Base-by-base conservation (phyloP, 441 rosid species). In the Gossypium schwendimanii region DNA sequence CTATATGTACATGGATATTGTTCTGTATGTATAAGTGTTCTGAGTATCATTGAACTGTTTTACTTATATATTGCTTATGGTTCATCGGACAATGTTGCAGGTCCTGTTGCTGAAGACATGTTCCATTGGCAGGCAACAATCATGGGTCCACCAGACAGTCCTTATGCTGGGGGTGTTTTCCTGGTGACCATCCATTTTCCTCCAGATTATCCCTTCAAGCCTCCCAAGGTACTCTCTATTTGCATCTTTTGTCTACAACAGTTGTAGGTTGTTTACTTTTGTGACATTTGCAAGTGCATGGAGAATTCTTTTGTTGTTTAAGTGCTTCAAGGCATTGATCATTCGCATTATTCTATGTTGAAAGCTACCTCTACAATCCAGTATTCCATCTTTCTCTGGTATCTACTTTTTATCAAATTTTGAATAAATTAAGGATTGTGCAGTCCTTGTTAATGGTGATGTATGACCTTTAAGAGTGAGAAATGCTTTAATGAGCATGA, bases 111-210 rank as follows among this genome's bases (percentile, higher is more conserved):
- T 0, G 96, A 91, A 82, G 96, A 91, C 87, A 85, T 91, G 94
- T 91, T 91, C 58, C 96, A 90, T 75, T 90, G 96, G 96, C 96
- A 90, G 76, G 96, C 96, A 20, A 91, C 96, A 8, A 91, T 91
- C 60, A 91, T 91, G 96, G 96, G 96, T 73, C 96, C 96, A 60
- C 76, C 92, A 12, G 96, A 91, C 36, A 91, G 96, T 74, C 96
- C 94, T 54, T 91, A 91, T 70, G 77, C 96, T 4, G 96, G 96
- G 2, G 96, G 96, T 65, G 96, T 91, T 74, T 91, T 91, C 67
- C 86, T 91, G 39, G 96, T 88, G 20, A 88, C 91, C 2, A 90
- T 90, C 52, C 96, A 90, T 79, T 90, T 90, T 31, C 96, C 96
- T 66, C 93, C 96, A 11, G 93, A 91, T 80, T 91, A 91, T 78